These are phyloP conservation scores for Penicillium tannophilum DNA, from an alignment of 495 filamentous ascomycete species.

Conservation along the genomic window DNA sequence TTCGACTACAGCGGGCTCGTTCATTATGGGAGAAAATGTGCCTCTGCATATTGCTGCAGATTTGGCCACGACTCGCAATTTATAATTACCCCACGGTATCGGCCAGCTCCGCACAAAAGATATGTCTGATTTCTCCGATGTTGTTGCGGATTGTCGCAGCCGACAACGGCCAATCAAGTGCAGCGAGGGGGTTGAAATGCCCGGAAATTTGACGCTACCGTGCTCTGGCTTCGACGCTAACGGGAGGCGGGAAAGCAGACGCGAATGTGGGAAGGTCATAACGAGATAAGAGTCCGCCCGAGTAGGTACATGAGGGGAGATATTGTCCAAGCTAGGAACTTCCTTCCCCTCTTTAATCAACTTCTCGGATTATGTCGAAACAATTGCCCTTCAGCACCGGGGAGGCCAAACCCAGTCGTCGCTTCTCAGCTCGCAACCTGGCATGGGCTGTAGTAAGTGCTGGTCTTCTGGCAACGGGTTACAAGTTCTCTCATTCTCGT, in stretches of 20 bases:
- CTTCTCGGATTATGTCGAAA: conserved; percentile 12
- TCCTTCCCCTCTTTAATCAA: background rate
- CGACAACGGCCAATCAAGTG: background rate
- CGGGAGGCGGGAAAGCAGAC: conserved; percentile 6
- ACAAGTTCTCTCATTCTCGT: background rate
- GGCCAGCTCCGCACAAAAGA: background rate
- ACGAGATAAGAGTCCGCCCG: conserved; percentile 12
- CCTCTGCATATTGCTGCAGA: background rate
- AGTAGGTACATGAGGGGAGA: background rate
- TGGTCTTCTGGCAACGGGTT: conserved; percentile 10
- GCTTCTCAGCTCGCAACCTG: conserved; percentile 8
- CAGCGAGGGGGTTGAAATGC: background rate
- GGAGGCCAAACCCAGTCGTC: background rate
- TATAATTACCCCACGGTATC: background rate
- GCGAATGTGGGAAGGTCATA: conserved; percentile 19
- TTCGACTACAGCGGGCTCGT: background rate
- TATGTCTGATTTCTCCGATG: background rate
- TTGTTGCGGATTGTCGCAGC: background rate
- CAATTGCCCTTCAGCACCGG: background rate
- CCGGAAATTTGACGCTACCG: background rate
- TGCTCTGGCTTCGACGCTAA: conserved; percentile 15
- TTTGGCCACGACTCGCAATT: background rate
- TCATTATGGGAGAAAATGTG: background rate
- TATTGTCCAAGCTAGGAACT: too few relatives aligned
- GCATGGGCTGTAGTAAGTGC: background rate